A percentile compares a stretch with the other conserved stretches of the same genome.
Evolutionary conservation across 495 filamentous ascomycete species (phyloP).

Genomic region (Penicillium waksmanii): DNA sequence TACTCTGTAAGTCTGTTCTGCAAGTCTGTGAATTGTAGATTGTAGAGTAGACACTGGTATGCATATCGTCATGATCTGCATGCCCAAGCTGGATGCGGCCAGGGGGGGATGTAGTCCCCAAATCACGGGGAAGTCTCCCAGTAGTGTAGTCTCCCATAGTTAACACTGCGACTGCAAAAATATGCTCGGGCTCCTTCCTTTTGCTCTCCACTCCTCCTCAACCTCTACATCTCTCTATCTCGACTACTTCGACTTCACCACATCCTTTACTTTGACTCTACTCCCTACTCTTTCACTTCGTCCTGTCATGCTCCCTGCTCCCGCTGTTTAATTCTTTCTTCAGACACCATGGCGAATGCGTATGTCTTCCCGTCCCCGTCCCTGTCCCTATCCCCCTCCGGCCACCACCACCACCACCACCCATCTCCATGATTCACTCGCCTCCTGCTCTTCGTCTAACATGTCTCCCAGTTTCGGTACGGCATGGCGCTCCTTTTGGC

Average conservation of each 20-base stretch:
- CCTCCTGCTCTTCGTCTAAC: not conserved
- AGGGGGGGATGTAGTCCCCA: slow-evolving; percentile 19
- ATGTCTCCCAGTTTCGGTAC: slow-evolving; percentile 54
- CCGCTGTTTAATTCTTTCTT: not conserved
- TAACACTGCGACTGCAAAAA: not conserved
- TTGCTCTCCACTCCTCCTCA: slow-evolving; percentile 13
- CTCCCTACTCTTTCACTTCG: slow-evolving; percentile 1
- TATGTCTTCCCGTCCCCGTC: slow-evolving; percentile 15
- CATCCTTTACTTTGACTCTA: not conserved
- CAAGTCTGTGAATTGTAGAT: too few species aligned
- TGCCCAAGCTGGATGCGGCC: slow-evolving; percentile 33
- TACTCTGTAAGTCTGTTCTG: too few species aligned
- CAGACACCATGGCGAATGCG: slow-evolving; percentile 33
- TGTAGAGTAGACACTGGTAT: slow-evolving; percentile 1
- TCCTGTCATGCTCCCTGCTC: not conserved
- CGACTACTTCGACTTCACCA: not conserved
- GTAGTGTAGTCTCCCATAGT: too few species aligned
- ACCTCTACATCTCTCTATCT: not conserved
- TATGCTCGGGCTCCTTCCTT: slow-evolving; percentile 19
- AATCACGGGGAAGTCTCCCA: slow-evolving; percentile 18
- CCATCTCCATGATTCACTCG: not conserved
- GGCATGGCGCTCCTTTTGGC: slow-evolving; percentile 84
- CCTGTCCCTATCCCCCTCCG: not conserved
- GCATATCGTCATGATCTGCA: slow-evolving; percentile 36
- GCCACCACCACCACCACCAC: not conserved